A percentile compares a stretch with the other conserved stretches of the same genome.
These are phyloP conservation scores for Penicillium ochrochloron DNA, from an alignment of 495 filamentous ascomycete genomes.

Conservation along the genomic window DNA sequence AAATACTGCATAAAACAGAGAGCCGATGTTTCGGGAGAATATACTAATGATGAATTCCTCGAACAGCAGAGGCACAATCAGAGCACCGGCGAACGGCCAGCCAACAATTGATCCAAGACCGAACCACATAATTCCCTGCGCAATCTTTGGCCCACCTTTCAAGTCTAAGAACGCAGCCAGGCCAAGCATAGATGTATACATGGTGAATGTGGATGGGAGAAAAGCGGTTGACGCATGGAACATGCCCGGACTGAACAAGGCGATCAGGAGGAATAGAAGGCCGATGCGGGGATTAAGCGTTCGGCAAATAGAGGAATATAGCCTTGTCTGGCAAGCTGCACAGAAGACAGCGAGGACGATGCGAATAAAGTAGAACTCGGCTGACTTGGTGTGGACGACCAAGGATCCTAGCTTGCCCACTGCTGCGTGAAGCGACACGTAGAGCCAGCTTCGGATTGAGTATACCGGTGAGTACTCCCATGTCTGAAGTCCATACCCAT, in stretches of 20 bases:
- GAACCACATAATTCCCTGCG: slow-evolving; percentile 88
- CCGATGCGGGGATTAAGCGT: slow-evolving; percentile 80
- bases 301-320: slow-evolving; percentile 76
- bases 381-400: slow-evolving; percentile 60
- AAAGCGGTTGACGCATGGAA: slow-evolving; percentile 88
- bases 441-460: slow-evolving; percentile 95
- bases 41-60: slow-evolving; percentile 73
- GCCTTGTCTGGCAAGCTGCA: slow-evolving; percentile 76
- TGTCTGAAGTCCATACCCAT: slow-evolving; percentile 93
- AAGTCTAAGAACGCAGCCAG: slow-evolving; percentile 88
- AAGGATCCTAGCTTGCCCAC: slow-evolving; percentile 67
- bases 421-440: slow-evolving; percentile 81
- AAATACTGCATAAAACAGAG: slow-evolving; percentile 59
- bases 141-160: slow-evolving; percentile 73
- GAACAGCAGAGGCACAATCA: slow-evolving; percentile 79
- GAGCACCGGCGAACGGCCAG: slow-evolving; percentile 90
- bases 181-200: slow-evolving; percentile 91
- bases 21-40: slow-evolving; percentile 60
- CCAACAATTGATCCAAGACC: slow-evolving; percentile 86
- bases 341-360: slow-evolving; percentile 73
- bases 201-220: slow-evolving; percentile 93
- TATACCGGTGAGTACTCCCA: slow-evolving; percentile 99
- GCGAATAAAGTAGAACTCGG: slow-evolving; percentile 88
- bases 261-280: slow-evolving; percentile 76
- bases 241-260: slow-evolving; percentile 83